phyloP scores from a whole-genome alignment of 495 filamentous ascomycete genomes.

The Aspergillus bridgeri region DNA sequence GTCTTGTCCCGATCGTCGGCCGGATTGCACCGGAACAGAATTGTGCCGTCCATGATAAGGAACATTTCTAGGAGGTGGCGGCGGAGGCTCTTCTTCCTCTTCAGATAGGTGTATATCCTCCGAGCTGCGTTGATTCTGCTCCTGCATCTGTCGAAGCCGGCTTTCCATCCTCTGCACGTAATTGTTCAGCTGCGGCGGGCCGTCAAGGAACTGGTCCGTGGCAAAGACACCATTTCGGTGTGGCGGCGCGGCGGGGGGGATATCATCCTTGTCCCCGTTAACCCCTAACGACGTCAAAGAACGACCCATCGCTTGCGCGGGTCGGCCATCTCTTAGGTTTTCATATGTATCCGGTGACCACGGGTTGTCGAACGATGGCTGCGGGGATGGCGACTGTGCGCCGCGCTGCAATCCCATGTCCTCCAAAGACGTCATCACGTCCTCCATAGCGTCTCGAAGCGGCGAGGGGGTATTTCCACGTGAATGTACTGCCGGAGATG shows the following conservation, averaged over 20 bases:
- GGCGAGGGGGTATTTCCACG: slow-evolving; percentile 84
- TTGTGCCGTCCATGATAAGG: slow-evolving; percentile 41
- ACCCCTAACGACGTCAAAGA: slow-evolving; percentile 74
- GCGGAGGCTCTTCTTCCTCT: slow-evolving; percentile 54
- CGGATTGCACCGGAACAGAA: slow-evolving; percentile 42
- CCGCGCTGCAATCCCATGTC: slow-evolving; percentile 70
- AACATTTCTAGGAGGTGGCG: slow-evolving; percentile 60
- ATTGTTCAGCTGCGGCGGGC: slow-evolving; percentile 69
- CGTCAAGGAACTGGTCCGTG: slow-evolving; percentile 49
- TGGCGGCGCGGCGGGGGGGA: slow-evolving; percentile 26
- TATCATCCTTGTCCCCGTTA: slow-evolving; percentile 49
- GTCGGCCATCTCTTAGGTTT: slow-evolving; percentile 42
- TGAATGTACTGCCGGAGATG: slow-evolving; percentile 62
- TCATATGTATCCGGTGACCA: slow-evolving; percentile 94
- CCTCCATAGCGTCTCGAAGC: slow-evolving; percentile 91
- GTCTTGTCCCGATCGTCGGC: slow-evolving; percentile 82
- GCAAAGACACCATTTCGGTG: slow-evolving; percentile 41
- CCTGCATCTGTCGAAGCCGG: slow-evolving; percentile 67
- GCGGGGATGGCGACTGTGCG: slow-evolving; percentile 42
- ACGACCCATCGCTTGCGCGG: slow-evolving; percentile 36
- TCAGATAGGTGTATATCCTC: slow-evolving; percentile 36
- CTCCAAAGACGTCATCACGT: slow-evolving; percentile 93
- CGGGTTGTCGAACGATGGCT: slow-evolving; percentile 61
- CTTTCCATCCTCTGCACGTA: slow-evolving; percentile 89
- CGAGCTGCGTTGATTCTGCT: slow-evolving; percentile 47